A percentile compares a stretch with the other conserved stretches of the same genome.
Evolutionary conservation across 2,329 filamentous ascomycete species (phyloP).

Genomic region (Phialophora expanda): DNA sequence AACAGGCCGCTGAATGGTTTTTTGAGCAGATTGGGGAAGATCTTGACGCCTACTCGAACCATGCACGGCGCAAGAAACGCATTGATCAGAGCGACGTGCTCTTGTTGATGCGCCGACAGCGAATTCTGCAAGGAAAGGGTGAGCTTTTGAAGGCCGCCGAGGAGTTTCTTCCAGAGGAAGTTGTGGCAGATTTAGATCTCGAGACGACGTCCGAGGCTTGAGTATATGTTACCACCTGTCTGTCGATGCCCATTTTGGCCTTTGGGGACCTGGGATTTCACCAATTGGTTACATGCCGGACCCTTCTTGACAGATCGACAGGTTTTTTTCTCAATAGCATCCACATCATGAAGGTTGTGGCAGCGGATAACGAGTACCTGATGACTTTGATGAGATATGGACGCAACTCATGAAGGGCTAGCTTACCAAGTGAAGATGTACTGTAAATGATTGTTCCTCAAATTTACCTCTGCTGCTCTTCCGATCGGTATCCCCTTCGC

Average conservation of each 20-base stretch:
- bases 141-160: conserved; percentile 65
- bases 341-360: conserved; percentile 94
- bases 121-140: conserved; percentile 34
- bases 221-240: background rate
- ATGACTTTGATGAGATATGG: conserved; percentile 40
- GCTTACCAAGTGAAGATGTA: conserved; percentile 98
- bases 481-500: conserved; percentile 87
- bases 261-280: conserved; percentile 48
- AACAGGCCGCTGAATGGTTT: conserved; percentile 86
- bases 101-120: conserved; percentile 73
- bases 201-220: conserved; percentile 18
- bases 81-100: conserved; percentile 86
- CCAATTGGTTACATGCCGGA: conserved; percentile 78
- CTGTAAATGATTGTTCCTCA: conserved; percentile 95
- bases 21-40: conserved; percentile 87
- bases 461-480: conserved; percentile 82
- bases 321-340: conserved; percentile 91
- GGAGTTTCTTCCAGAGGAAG: conserved; percentile 77
- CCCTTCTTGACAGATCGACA: conserved; percentile 71
- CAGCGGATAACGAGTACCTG: conserved; percentile 84
- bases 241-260: conserved; percentile 1
- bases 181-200: conserved; percentile 80
- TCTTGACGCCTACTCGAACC: conserved; percentile 76
- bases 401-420: conserved; percentile 32
- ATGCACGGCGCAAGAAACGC: conserved; percentile 75